Base-by-base conservation (phyloP, 176 grass and related monocot genomes). In the Luzula sylvatica region DNA sequence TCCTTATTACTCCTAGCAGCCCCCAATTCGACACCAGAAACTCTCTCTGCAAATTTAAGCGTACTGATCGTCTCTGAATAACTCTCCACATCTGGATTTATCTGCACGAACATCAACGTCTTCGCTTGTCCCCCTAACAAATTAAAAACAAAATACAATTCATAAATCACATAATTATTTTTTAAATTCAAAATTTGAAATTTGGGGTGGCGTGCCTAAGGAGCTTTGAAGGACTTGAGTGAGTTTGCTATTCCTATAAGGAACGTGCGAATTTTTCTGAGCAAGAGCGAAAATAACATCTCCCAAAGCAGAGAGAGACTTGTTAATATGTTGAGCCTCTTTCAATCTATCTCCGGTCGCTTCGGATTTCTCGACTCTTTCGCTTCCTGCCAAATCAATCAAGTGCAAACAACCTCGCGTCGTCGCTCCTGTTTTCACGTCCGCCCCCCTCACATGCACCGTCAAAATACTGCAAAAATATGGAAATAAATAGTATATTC, bases 141-240 rank as follows among this genome's bases (percentile, higher is more conserved):
- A 53, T 65, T 59, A 76, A 75, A 5, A 24, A 15, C 12, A 64
- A 42, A 25, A 24, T 40, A n/a, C n/a, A n/a, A n/a, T 32, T 43
- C 64, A 55, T 65, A 15, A 23, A 6, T 39, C 4, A 61, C 44
- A 11, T 39, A 58, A 11, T 30, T 11, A n/a, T n/a, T n/a, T n/a
- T n/a, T n/a, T n/a, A n/a, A n/a, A n/a, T n/a, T n/a, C 7, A 64
- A 72, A 0, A 35, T 25, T 0, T 35, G 30, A 9, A 9, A 35
- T 35, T 35, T 35, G 30, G 1, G 30, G 30, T 35, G 1, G 48
- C 16, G 77, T 84, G 88, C 89, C 89, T 81, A 95, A 71, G 68
- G 89, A 95, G 49, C 89, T 95, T 54, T 95, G 89, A 70, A 95
- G 73, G 65, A 95, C 89, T 88, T 95, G 89, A 69, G 89, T 95